These are phyloP conservation scores for Xylaria multiplex DNA, from an alignment of 2,329 filamentous ascomycete species.

Conservation along the genomic window DNA sequence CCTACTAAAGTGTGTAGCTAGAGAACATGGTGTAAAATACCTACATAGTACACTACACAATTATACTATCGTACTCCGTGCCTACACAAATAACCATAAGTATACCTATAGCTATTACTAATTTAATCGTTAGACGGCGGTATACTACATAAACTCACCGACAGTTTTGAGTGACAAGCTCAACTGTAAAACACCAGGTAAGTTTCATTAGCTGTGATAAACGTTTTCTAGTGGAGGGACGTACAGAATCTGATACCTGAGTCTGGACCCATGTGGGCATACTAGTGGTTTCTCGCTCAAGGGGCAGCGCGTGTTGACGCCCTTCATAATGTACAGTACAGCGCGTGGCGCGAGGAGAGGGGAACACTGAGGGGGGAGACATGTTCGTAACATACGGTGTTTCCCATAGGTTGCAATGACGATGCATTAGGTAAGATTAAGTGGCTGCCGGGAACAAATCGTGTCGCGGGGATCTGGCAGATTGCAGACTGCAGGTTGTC, in stretches of 20 bases:
- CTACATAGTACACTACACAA: too few species aligned
- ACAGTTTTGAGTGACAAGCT: neutral
- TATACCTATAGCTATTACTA: too few species aligned
- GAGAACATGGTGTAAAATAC: too few species aligned
- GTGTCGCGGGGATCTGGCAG: conserved; percentile 1
- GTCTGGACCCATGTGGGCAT: too few species aligned
- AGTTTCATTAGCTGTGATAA: neutral
- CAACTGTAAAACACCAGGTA: neutral
- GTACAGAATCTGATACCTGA: neutral
- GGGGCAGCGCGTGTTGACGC: too few species aligned
- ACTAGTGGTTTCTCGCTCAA: too few species aligned
- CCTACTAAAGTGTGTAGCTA: neutral
- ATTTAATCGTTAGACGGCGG: neutral
- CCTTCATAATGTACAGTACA: too few species aligned
- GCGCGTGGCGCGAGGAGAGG: neutral
- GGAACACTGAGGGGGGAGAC: neutral
- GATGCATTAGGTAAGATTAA: neutral
- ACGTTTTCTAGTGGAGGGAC: neutral
- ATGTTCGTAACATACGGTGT: conserved; percentile 3
- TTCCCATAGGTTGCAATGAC: neutral
- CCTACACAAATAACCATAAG: too few species aligned
- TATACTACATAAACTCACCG: neutral
- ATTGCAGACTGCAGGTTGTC: conserved; percentile 13
- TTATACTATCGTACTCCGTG: too few species aligned
- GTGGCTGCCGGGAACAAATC: conserved; percentile 10